A percentile compares a stretch with the other conserved stretches of the same genome.
These are phyloP conservation scores for Cryphonectria parasitica DNA, from an alignment of 2,329 filamentous ascomycete genomes.

Conservation along the genomic window DNA sequence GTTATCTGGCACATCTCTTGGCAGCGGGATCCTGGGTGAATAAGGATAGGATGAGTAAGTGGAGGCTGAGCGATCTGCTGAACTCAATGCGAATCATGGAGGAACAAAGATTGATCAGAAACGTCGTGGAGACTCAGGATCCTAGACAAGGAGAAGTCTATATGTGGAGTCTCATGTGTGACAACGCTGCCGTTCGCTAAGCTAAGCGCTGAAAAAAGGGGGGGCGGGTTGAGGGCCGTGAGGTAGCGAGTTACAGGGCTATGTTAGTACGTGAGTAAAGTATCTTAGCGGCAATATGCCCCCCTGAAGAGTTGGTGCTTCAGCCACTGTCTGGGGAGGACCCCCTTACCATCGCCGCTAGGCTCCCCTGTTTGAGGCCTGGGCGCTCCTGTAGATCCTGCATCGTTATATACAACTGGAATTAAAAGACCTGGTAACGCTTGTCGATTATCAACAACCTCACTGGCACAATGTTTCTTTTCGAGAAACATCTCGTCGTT, in stretches of 20 bases:
- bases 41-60: neutral
- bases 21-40: neutral
- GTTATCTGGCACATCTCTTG: constrained; percentile 8
- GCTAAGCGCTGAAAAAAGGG: neutral
- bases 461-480: constrained; percentile 12
- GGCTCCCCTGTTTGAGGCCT: constrained; percentile 1
- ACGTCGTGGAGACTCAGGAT: constrained; percentile 5
- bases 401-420: neutral
- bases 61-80: neutral
- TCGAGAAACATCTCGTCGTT: constrained; percentile 1
- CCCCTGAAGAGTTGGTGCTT: neutral
- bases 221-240: too few species aligned
- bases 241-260: neutral
- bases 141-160: neutral
- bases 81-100: neutral
- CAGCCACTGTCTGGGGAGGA: constrained; percentile 1
- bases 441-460: constrained; percentile 1
- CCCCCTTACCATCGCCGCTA: neutral
- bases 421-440: neutral
- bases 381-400: constrained; percentile 1
- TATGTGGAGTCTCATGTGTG: neutral
- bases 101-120: neutral
- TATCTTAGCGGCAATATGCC: neutral
- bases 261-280: neutral
- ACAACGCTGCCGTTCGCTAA: neutral